Conservation (phyloP, 148 eudicot species). For the Silene latifolia region DNA sequence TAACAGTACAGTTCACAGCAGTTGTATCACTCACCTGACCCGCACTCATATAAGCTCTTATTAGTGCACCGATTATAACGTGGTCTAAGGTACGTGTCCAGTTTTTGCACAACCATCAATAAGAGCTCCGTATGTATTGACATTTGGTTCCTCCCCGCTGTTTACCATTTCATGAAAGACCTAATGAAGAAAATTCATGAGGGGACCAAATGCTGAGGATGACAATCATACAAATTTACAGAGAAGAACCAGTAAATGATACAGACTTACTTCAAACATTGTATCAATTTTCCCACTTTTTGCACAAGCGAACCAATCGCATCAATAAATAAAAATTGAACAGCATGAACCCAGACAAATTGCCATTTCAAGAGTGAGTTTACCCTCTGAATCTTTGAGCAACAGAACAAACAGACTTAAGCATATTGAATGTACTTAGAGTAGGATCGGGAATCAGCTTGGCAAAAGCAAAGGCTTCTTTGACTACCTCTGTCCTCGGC, state of each 20-base stretch:
- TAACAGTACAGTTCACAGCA: no score
- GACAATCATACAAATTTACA: constrained; percentile 6
- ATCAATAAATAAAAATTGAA: background rate
- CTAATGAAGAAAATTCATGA: constrained; percentile 34
- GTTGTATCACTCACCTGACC: constrained; percentile 54
- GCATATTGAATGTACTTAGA: constrained; percentile 94
- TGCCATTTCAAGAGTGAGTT: background rate
- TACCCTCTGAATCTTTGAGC: constrained; percentile 86
- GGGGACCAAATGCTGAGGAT: constrained; percentile 3
- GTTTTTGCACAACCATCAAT: constrained; percentile 97
- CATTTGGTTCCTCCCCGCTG: constrained; percentile 79
- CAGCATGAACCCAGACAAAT: background rate
- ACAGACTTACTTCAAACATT: constrained; percentile 75
- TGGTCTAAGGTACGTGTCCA: constrained; percentile 98
- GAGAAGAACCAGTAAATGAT: constrained; percentile 1
- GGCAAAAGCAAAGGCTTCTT: constrained; percentile 80
- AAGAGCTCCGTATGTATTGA: constrained; percentile 92
- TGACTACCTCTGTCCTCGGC: constrained; percentile 77
- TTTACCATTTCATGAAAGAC: constrained; percentile 96
- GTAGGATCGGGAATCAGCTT: constrained; percentile 85
- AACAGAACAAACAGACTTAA: constrained; percentile 88
- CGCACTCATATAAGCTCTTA: constrained; percentile 79
- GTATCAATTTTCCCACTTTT: constrained; percentile 92
- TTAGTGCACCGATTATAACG: constrained; percentile 86
- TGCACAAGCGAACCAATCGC: constrained; percentile 73